Base-by-base conservation (phyloP, 495 filamentous ascomycete species). In the Thozetella sp. region DNA sequence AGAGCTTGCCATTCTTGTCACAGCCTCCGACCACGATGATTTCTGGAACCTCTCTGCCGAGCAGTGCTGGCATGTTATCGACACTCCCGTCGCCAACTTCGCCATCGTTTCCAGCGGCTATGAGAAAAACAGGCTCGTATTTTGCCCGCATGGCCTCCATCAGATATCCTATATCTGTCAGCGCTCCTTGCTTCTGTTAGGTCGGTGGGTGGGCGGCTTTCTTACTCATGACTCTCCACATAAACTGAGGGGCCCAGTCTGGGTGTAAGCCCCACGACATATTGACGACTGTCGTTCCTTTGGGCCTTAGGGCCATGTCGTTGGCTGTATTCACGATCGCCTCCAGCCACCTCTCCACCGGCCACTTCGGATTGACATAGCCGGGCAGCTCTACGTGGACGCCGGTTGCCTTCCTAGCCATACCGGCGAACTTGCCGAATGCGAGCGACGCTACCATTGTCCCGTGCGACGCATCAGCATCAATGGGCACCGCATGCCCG, bases 281-380 rank as follows among this genome's bases (percentile, higher is more conserved):
- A 57, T 84, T 80, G 12, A 58, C 67, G 22, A 73, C 75, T 20
- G 74, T 72, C 37, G 57, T 57, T 55, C 83, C 76, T 63, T 82
- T 81, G 0, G 82, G 82, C 51, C 76, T 83, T 23, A 71, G 80
- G 62, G 78, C 74, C 23, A 83, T 81, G 57, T 76, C 72, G 64
- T 83, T 85, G 2, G 68, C 58, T 6, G 75, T 25, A 27, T 54
- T 54, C 12, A 54, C 27, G 23, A 54, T 17, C 24, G 51, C 51
- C 23, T 54, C 51, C 15, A 54, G 51, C 6, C n/a, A 54, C 27
- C 51, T 24, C 51, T 54, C 51, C 13, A 25, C 23, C 27, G 30
- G 30, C 30, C 30, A 37, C 30, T 37, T 37, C 30, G 30, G 30
- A 37, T 37, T 37, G 30, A 37, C 15, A 15, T 6, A 37, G 6